These are phyloP conservation scores for Psophocarpus tetragonolobus DNA, from an alignment of 306 rosid genomes.

Conservation along the genomic window DNA sequence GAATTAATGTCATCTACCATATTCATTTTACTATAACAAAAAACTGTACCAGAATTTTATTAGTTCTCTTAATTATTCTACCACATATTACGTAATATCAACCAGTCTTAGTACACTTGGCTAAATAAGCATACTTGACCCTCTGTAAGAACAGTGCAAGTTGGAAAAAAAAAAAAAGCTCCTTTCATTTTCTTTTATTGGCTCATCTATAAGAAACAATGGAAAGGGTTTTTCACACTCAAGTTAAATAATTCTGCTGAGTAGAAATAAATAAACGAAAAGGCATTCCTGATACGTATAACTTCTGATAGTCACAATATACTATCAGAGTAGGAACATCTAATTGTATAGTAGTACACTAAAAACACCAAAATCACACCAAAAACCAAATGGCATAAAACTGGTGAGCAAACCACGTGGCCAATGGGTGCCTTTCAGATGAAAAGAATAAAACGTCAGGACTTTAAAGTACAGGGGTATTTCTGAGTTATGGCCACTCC, in stretches of 20 bases:
- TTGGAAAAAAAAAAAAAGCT: not conserved
- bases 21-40: not conserved
- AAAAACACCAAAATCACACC: slow-evolving; percentile 25
- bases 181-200: not conserved
- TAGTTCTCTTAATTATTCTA: not conserved
- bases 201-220: slow-evolving; percentile 6
- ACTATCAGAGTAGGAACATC: not conserved
- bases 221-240: not conserved
- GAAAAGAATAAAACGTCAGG: slow-evolving; percentile 32
- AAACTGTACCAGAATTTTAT: not conserved
- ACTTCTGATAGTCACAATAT: slow-evolving; percentile 10
- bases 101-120: not conserved
- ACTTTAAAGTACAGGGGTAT: slow-evolving; percentile 22
- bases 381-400: slow-evolving; percentile 43
- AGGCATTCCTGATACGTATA: not conserved
- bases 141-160: not conserved
- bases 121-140: not conserved
- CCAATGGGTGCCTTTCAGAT: slow-evolving; percentile 26
- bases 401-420: slow-evolving; percentile 26
- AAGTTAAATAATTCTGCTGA: not conserved
- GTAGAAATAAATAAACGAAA: not conserved
- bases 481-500: slow-evolving; percentile 27
- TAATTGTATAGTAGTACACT: not conserved
- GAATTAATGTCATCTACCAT: not conserved
- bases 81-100: not conserved